Evolutionary conservation across 2,329 filamentous ascomycete genomes (phyloP), one percentile per base, ranked within the genome.

Genomic region (Pseudogymnoascus sp.): DNA sequence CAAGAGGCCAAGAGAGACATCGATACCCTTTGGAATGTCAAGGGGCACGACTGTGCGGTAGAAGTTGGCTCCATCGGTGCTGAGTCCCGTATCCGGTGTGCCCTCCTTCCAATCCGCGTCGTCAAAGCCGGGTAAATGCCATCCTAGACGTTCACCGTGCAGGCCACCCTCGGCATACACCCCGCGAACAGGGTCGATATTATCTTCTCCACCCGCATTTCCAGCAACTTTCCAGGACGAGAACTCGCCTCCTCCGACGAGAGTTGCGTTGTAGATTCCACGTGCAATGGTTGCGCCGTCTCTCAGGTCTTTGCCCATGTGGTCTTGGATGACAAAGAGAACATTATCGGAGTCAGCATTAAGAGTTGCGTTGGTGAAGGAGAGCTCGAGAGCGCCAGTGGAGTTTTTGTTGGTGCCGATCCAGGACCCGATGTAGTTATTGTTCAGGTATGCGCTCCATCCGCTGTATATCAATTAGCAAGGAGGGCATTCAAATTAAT

Each of bases 291-390:
- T 74, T 4, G 80, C 80, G 0, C 75, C 77, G 1, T 75, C 75
- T 0, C 78, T 79, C 26, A 83, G 77, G 60, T 85, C 83, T 68
- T 87, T 82, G 9, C 84, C 84, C 17, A 81, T 83, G 72, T 86
- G 80, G 68, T 87, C 82, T 71, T 84, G 81, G 23, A 86, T 74
- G 3, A 86, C 73, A n/a, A 85, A 77, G 5, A 86, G 74, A 1
- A 81, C 71, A 63, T 84, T 83, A 0, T 77, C 71, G 0, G 67
- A 70, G 0, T 75, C 73, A 0, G 72, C 66, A 40, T 73, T 72
- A 0, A 83, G 67, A 1, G 78, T 80, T 2, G 76, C 77, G 59
- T 82, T 82, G 44, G 75, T 70, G 69, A 87, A 85, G 0, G 79
- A 78, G 19, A 86, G 75, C 0, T 77, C 76, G 2, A 74, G 68